Percentiles rank a stretch among this genome's conserved stretches.
phyloP scores from a whole-genome alignment of 2,329 filamentous ascomycete species.

The Seiridium cupressi region DNA sequence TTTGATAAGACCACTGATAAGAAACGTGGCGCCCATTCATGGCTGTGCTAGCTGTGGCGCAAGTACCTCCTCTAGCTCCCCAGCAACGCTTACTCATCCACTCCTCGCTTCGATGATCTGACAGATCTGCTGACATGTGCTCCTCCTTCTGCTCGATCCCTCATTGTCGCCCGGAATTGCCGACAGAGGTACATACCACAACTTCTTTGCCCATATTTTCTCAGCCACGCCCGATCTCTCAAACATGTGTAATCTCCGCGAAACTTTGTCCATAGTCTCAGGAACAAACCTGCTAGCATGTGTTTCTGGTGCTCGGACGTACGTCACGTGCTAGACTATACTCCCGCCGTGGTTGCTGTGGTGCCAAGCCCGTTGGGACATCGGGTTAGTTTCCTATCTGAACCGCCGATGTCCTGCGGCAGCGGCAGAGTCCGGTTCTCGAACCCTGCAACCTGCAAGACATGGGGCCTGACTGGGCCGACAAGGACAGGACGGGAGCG shows the following conservation, averaged over 20 bases:
- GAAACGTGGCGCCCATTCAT: neutral
- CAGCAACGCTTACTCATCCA: neutral
- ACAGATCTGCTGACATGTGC: neutral
- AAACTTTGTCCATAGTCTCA: neutral
- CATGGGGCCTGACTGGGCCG: neutral
- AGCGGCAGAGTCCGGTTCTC: neutral
- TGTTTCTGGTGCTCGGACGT: neutral
- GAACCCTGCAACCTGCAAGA: neutral
- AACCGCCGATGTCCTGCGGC: slow-evolving; percentile 7
- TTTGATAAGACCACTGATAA: neutral
- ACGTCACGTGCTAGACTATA: neutral
- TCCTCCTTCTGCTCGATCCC: neutral
- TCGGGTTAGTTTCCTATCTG: neutral
- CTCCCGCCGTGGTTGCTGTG: neutral
- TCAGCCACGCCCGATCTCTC: neutral
- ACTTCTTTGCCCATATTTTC: neutral
- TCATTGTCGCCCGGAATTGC: no score
- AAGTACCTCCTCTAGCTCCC: neutral
- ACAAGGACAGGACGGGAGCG: neutral
- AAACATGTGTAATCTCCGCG: slow-evolving; percentile 2
- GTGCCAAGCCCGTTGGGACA: neutral
- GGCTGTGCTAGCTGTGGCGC: neutral
- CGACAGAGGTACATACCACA: neutral
- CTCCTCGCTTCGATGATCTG: neutral
- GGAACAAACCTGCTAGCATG: neutral